These are phyloP conservation scores for Dipteronia sinensis DNA, from an alignment of 345 rosid genomes.

Conservation along the genomic window DNA sequence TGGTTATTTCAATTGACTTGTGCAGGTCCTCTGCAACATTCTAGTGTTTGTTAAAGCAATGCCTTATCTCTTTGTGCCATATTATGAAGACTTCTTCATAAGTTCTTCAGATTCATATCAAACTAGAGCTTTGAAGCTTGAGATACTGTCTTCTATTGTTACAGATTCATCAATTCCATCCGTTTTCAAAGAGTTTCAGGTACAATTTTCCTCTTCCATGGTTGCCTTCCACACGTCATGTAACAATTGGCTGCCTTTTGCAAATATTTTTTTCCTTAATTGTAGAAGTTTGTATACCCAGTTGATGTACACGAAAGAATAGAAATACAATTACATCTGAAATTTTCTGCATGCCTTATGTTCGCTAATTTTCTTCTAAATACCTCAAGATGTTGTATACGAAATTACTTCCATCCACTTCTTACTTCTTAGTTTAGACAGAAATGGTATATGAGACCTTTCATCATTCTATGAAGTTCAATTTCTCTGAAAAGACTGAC, in stretches of 20 bases:
- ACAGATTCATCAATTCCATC: conserved; percentile 68
- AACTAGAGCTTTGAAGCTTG: conserved; percentile 86
- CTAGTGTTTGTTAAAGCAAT: conserved; percentile 80
- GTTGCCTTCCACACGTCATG: conserved; percentile 4
- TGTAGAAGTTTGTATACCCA: neutral
- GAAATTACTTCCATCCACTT: neutral
- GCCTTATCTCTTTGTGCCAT: conserved; percentile 80
- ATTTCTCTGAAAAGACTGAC: neutral
- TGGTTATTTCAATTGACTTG: conserved; percentile 19
- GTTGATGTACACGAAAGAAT: neutral
- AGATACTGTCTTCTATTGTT: conserved; percentile 79
- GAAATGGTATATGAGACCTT: conserved; percentile 5
- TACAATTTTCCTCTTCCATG: conserved; percentile 26
- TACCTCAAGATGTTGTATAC: neutral
- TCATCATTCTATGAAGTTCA: neutral
- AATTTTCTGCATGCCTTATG: neutral
- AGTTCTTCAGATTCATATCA: conserved; percentile 76
- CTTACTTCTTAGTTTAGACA: neutral
- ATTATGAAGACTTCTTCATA: conserved; percentile 78
- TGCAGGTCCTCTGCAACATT: conserved; percentile 89
- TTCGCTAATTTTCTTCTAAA: neutral
- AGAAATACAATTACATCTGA: neutral
- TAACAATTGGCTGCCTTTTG: conserved; percentile 16
- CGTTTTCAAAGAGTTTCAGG: conserved; percentile 90
- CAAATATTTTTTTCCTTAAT: neutral